These are phyloP conservation scores for Phytopythium boreale DNA, from an alignment of 352 stramenopile species.

Conservation along the genomic window DNA sequence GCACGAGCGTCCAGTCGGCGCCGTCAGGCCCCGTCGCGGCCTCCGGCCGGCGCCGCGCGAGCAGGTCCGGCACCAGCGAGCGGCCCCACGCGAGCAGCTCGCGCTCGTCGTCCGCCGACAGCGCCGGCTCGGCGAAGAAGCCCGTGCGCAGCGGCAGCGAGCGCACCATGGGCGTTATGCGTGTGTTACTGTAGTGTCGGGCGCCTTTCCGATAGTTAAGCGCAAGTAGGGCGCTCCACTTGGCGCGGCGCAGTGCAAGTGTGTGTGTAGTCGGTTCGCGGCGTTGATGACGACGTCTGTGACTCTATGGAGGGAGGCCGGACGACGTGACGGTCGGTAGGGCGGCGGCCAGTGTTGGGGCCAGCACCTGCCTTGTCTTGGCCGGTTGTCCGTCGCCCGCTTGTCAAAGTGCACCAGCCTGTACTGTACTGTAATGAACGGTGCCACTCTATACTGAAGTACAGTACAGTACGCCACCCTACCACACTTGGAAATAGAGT, in stretches of 20 bases:
- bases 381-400: background rate
- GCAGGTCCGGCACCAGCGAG: slow-evolving; percentile 63
- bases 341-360: too few relatives aligned
- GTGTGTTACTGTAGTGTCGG: too few relatives aligned
- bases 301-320: background rate
- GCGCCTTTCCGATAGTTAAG: background rate
- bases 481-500: too few relatives aligned
- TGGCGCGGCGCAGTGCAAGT: background rate
- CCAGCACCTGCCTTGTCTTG: too few relatives aligned
- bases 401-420: background rate
- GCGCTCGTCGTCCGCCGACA: slow-evolving; percentile 56
- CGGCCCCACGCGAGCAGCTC: slow-evolving; percentile 77
- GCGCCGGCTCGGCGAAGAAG: slow-evolving; percentile 68
- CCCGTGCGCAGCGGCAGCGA: slow-evolving; percentile 72
- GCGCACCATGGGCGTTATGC: slow-evolving; percentile 58
- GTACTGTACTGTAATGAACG: too few relatives aligned
- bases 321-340: background rate
- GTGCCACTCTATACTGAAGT: too few relatives aligned
- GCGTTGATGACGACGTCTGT: background rate
- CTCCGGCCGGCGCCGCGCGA: background rate
- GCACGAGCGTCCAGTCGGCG: slow-evolving; percentile 72
- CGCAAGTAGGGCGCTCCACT: background rate
- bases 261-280: background rate
- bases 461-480: too few relatives aligned
- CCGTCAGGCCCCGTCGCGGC: slow-evolving; percentile 36